A percentile compares a stretch with the other conserved stretches of the same genome.
Conservation (phyloP, 352 stramenopile genomes). For the Phytophthora pinifolia region DNA sequence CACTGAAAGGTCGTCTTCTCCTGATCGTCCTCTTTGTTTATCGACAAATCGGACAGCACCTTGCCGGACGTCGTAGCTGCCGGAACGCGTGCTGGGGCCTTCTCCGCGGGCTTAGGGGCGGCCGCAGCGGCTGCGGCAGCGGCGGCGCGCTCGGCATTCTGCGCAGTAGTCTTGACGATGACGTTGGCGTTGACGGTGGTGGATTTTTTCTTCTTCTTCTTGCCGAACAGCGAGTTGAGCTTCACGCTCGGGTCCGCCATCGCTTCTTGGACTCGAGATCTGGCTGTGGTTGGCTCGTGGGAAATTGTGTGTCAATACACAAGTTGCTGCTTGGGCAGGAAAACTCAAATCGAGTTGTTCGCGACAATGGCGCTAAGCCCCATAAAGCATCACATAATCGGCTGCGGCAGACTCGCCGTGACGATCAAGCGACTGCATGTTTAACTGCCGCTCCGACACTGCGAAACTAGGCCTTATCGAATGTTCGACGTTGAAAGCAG, state of each 20-base stretch:
- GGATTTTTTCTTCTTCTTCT: slow-evolving; percentile 85
- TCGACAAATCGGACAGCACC: slow-evolving; percentile 60
- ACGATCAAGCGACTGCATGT: too few relatives aligned
- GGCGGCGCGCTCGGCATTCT: slow-evolving; percentile 33
- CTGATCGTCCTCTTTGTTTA: slow-evolving; percentile 52
- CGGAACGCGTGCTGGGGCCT: not conserved
- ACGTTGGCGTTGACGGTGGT: slow-evolving; percentile 79
- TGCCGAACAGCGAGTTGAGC: slow-evolving; percentile 84
- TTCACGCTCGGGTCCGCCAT: slow-evolving; percentile 63
- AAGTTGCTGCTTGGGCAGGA: too few relatives aligned
- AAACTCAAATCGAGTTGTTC: too few relatives aligned
- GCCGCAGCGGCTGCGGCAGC: slow-evolving; percentile 24
- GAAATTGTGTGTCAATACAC: too few relatives aligned
- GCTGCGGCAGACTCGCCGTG: too few relatives aligned
- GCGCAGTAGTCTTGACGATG: slow-evolving; percentile 64
- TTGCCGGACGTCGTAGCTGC: slow-evolving; percentile 38
- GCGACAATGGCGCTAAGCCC: too few relatives aligned
- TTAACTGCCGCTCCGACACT: too few relatives aligned
- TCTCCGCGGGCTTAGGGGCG: slow-evolving; percentile 18
- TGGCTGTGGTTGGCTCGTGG: slow-evolving; percentile 14
- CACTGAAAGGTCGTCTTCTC: slow-evolving; percentile 68
- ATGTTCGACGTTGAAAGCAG: slow-evolving; percentile 28
- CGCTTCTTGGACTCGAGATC: not conserved
- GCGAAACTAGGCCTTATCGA: slow-evolving; percentile 15
- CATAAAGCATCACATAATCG: too few relatives aligned